Conservation (phyloP, 2,329 filamentous ascomycete genomes). For the Paraphaeosphaeria sporulosa region DNA sequence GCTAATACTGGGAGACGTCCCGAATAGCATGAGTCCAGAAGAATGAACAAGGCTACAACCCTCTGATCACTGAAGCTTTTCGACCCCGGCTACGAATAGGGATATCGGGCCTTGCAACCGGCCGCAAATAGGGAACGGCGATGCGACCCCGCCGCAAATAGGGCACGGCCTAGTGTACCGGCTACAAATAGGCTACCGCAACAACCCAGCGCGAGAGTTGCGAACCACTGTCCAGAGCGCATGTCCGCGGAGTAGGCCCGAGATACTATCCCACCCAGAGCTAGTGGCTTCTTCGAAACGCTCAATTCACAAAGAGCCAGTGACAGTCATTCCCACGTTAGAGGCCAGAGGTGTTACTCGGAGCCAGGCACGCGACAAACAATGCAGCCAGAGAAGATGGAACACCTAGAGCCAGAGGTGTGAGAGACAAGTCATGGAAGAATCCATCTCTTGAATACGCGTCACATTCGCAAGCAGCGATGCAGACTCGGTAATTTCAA, state of each 20-base stretch:
- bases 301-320: background rate
- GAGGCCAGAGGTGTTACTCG: conserved; percentile 1
- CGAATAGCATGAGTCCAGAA: background rate
- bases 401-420: too few relatives aligned
- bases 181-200: background rate
- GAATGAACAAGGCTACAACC: background rate
- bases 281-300: background rate
- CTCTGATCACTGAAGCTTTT: background rate
- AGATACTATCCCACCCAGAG: background rate
- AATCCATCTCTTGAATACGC: too few relatives aligned
- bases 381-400: conserved; percentile 1
- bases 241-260: background rate
- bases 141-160: background rate
- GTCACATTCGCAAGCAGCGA: too few relatives aligned
- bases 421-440: too few relatives aligned
- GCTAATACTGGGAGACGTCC: conserved; percentile 1
- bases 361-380: background rate
- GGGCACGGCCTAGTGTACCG: background rate
- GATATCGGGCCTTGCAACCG: background rate
- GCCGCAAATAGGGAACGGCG: background rate
- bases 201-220: background rate
- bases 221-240: background rate
- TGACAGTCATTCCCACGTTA: background rate
- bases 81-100: background rate
- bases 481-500: too few relatives aligned